Percentiles rank a stretch among this genome's conserved stretches.
These are phyloP conservation scores for Ceratocystis eucalypticola DNA, from an alignment of 2,329 filamentous ascomycete species.

Conservation along the genomic window DNA sequence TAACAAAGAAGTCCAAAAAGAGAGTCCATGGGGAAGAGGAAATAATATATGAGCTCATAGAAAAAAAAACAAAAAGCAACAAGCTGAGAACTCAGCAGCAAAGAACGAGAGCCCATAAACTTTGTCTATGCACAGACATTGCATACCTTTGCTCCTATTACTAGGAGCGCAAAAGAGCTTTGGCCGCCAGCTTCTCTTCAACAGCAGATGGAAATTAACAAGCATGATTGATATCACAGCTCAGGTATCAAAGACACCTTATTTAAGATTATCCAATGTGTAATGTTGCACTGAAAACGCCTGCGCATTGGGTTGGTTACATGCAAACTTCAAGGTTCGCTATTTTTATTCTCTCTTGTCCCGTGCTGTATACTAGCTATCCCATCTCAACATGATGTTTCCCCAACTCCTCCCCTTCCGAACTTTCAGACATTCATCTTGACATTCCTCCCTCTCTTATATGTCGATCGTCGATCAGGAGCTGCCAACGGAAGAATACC, in stretches of 20 bases:
- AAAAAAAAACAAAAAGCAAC: neutral
- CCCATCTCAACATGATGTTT: neutral
- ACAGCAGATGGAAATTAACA: constrained; percentile 3
- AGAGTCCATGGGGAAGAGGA: neutral
- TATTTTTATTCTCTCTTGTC: neutral
- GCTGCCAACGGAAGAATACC: neutral
- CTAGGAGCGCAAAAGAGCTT: neutral
- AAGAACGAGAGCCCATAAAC: neutral
- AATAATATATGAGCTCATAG: neutral
- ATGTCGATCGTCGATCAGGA: constrained; percentile 8
- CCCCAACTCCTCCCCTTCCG: neutral
- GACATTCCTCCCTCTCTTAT: neutral
- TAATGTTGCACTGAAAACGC: constrained; percentile 4
- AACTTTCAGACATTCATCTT: neutral
- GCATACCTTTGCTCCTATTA: neutral
- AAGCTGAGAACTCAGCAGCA: neutral
- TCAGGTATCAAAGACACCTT: neutral
- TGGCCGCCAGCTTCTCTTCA: neutral
- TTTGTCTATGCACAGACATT: constrained; percentile 3
- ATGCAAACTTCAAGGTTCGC: constrained; percentile 4
- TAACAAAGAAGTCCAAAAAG: neutral
- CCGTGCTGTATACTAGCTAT: neutral
- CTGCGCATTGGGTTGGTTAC: neutral
- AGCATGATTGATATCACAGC: neutral
- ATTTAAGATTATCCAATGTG: constrained; percentile 7